phyloP scores from a whole-genome alignment of 2,329 filamentous ascomycete genomes.

The Davidsoniella neocaledoniae region DNA sequence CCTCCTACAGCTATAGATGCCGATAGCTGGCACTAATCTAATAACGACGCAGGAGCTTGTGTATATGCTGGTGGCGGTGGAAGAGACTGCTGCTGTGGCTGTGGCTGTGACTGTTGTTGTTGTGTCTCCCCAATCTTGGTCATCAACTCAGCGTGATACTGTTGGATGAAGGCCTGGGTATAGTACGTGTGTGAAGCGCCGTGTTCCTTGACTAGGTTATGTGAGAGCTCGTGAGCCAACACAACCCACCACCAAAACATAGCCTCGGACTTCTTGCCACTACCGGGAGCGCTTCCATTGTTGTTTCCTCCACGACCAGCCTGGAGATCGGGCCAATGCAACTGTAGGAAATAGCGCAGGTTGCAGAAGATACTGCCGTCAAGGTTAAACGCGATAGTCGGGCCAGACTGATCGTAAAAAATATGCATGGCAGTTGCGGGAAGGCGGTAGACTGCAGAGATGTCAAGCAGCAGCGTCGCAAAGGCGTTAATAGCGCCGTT shows the following conservation, averaged over 20 bases:
- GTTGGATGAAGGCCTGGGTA: constrained; percentile 63
- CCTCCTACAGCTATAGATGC: too few relatives aligned
- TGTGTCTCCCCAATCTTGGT: constrained; percentile 25
- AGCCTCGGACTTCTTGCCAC: constrained; percentile 34
- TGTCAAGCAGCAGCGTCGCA: constrained; percentile 48
- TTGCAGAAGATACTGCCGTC: constrained; percentile 88
- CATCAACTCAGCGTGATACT: constrained; percentile 60
- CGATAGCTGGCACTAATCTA: not conserved
- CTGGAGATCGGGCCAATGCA: constrained; percentile 43
- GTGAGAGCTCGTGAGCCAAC: constrained; percentile 87
- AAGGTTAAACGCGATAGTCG: constrained; percentile 84
- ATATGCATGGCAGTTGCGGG: constrained; percentile 57
- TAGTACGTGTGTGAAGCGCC: constrained; percentile 70
- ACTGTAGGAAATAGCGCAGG: constrained; percentile 64
- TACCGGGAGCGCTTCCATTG: not conserved
- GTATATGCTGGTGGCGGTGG: constrained; percentile 3
- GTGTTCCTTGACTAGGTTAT: constrained; percentile 73
- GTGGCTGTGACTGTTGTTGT: not conserved
- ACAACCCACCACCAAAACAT: constrained; percentile 86
- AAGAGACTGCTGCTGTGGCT: constrained; percentile 1
- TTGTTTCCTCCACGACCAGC: constrained; percentile 23
- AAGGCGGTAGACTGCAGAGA: constrained; percentile 57
- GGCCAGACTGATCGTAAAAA: constrained; percentile 64
- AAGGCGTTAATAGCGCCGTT: constrained; percentile 50
- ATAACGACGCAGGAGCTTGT: not conserved